Evolutionary conservation across 441 rosid genomes (phyloP).

Genomic region (Corymbia citriodora): DNA sequence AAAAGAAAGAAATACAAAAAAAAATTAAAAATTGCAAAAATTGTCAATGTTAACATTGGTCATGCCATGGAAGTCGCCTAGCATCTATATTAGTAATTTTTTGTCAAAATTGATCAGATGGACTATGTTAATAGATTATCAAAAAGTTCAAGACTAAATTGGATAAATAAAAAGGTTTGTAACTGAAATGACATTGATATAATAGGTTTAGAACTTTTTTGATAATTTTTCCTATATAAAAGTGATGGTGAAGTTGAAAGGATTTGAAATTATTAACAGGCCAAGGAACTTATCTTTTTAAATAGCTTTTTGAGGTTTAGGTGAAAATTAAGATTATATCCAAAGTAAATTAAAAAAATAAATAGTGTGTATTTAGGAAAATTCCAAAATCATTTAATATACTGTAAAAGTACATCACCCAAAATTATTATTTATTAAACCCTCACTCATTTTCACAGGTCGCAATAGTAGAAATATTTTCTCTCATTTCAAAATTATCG

Average conservation of each 20-base stretch:
- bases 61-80: fast-evolving
- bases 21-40: too few species aligned
- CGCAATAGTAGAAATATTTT: neutral
- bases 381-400: neutral
- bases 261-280: neutral
- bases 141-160: too few species aligned
- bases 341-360: neutral
- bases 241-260: neutral
- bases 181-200: neutral
- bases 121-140: neutral
- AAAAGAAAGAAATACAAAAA: too few species aligned
- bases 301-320: neutral
- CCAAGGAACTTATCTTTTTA: neutral
- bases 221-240: too few species aligned
- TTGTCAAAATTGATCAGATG: neutral
- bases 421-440: neutral
- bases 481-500: neutral
- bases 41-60: too few species aligned
- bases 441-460: neutral
- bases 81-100: fast-evolving
- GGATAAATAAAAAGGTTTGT: neutral
- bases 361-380: neutral
- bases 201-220: neutral
- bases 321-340: neutral
- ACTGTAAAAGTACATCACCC: neutral